Evolutionary conservation across 805 yeast species (phyloP).

Genomic region (Sugiyamaella valdiviana): DNA sequence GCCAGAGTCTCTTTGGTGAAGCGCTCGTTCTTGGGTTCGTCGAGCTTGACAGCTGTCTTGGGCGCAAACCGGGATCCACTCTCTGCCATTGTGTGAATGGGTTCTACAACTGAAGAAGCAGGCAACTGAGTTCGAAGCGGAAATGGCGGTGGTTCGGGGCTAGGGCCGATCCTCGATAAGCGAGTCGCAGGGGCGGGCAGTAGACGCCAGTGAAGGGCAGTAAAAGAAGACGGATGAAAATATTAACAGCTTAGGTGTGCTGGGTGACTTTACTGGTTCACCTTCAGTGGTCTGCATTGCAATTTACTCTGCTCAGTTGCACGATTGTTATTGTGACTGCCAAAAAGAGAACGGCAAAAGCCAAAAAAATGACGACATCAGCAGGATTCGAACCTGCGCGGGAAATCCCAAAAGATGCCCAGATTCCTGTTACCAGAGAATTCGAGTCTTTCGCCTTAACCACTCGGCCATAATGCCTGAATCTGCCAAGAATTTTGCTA

Average conservation of each 20-base stretch:
- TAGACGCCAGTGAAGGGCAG: too few relatives aligned
- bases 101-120: not conserved
- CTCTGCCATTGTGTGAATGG: not conserved
- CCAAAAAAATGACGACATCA: conserved; percentile 58
- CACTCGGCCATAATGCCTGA: conserved; percentile 63
- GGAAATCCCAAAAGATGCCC: conserved; percentile 61
- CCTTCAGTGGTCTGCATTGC: too few relatives aligned
- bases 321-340: not conserved
- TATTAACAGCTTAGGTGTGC: too few relatives aligned
- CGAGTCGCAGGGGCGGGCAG: not conserved
- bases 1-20: conserved; percentile 41
- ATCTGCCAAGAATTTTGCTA: not conserved
- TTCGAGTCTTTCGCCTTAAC: conserved; percentile 75
- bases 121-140: not conserved
- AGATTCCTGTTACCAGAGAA: conserved; percentile 18
- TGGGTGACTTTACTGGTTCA: too few relatives aligned
- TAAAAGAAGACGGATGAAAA: too few relatives aligned
- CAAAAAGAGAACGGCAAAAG: conserved; percentile 66
- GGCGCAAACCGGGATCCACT: conserved; percentile 42
- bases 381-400: conserved; percentile 80
- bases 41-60: conserved; percentile 46
- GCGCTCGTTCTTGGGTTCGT: conserved; percentile 43
- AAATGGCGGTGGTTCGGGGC: not conserved
- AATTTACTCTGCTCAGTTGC: not conserved
- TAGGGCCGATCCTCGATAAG: not conserved